These are phyloP conservation scores for Passiflora organensis DNA, from an alignment of 345 rosid species.

Conservation along the genomic window DNA sequence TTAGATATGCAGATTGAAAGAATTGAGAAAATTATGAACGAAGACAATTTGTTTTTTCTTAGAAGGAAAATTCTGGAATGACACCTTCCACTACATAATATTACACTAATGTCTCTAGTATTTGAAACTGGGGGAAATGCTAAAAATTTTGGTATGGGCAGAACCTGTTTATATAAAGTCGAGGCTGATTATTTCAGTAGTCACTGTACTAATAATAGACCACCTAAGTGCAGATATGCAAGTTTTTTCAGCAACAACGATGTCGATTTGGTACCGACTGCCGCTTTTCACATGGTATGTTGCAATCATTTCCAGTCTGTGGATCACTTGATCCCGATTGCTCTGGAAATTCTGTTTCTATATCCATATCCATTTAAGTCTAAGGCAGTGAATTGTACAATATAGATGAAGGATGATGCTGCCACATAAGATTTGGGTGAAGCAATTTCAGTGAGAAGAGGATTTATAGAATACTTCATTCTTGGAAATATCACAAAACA, in stretches of 20 bases:
- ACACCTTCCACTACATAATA: neutral
- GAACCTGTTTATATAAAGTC: neutral
- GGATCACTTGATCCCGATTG: constrained; percentile 9
- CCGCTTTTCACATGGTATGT: constrained; percentile 93
- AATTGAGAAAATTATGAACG: constrained; percentile 1
- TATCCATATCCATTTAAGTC: constrained; percentile 6
- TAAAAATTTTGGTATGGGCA: neutral
- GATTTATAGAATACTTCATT: too few relatives aligned
- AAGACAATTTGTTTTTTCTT: neutral
- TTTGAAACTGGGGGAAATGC: neutral
- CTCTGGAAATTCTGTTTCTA: constrained; percentile 1
- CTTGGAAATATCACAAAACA: too few relatives aligned
- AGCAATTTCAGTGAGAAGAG: too few relatives aligned
- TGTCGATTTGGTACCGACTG: constrained; percentile 92
- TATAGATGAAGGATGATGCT: neutral
- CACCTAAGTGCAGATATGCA: constrained; percentile 86
- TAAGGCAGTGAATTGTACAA: neutral
- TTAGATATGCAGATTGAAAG: too few relatives aligned
- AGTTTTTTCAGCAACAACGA: constrained; percentile 91
- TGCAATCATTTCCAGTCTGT: constrained; percentile 17
- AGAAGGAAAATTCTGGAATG: neutral
- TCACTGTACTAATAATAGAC: constrained; percentile 46
- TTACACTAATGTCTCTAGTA: too few relatives aligned
- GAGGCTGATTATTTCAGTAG: constrained; percentile 10
- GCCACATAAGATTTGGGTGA: neutral